Percentiles rank a stretch among this genome's conserved stretches.
These are phyloP conservation scores for Rhodomyrtus tomentosa DNA, from an alignment of 345 rosid species.

Conservation along the genomic window DNA sequence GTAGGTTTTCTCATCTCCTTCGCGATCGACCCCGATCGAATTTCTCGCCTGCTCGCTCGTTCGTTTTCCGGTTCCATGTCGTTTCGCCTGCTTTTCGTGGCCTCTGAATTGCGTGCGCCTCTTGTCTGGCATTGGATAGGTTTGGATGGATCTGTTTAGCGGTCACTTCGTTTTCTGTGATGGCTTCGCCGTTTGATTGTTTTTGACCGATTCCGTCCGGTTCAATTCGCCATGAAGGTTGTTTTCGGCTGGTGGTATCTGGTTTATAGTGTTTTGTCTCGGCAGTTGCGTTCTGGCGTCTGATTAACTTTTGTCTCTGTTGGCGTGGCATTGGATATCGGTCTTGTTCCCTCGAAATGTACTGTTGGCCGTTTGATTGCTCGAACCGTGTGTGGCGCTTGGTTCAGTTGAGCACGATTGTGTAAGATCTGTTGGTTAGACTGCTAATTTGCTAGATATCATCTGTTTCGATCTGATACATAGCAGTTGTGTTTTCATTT, in stretches of 20 bases:
- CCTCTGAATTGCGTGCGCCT: background rate
- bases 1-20: constrained; percentile 26
- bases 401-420: background rate
- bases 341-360: background rate
- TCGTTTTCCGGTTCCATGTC: background rate
- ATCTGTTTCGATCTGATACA: background rate
- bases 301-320: background rate
- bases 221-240: background rate
- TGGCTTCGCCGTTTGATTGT: background rate
- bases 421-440: background rate
- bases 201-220: background rate
- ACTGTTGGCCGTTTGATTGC: background rate
- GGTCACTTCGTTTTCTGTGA: background rate
- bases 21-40: background rate
- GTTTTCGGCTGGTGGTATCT: background rate
- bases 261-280: background rate
- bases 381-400: background rate
- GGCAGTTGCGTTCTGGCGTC: background rate
- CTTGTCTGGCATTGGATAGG: background rate
- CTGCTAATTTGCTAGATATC: background rate
- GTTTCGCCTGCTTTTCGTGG: background rate
- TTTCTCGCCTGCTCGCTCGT: background rate
- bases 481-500: background rate
- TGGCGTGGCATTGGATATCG: background rate
- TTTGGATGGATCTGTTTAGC: background rate